Base-by-base conservation (phyloP, 2,329 filamentous ascomycete genomes). In the Metarhizium anisopliae region DNA sequence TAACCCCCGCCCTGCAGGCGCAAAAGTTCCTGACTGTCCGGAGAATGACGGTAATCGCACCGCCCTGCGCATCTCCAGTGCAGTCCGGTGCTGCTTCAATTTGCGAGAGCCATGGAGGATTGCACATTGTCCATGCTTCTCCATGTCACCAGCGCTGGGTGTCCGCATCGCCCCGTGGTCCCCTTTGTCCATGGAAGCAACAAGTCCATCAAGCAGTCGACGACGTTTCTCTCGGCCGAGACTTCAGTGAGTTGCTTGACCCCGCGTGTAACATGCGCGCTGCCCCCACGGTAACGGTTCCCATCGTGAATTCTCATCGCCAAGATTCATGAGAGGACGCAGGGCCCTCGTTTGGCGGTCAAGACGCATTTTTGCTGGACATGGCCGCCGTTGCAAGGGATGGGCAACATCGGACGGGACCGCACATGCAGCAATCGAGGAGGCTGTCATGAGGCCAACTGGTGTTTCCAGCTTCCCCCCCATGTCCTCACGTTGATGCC, bases 21-120 rank as follows among this genome's bases (percentile, higher is more conserved):
- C 61, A 63, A 63, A 63, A 61, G 61, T 63, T 61, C 61, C 60
- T 56, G 51, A 16, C 30, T 49, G 45, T 49, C 25, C 30, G 7
- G 20, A 29, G 25, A 25, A 25, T 25, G 25, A 25, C 25, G 25
- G 25, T 25, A 25, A 25, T 25, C 25, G 25, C 25, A 25, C 25
- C 3, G 25, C 25, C 25, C 42, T 20, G 42, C 42, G 11, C n/a
- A 20, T 14, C 6, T 6, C 16, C n/a, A 16, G 42, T 45, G 42
- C 42, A 45, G 42, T 20, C 7, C 25, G 25, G 25, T 3, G 42
- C 18, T 45, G 42, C 42, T 20, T 45, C 18, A 18, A 45, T 25
- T 40, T 35, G 32, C 32, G 32, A 35, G 32, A 35, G 32, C 7
- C 32, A 35, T 11, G 10, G 6, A 35, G 32, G 7, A 13, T 40